Percentiles rank a stretch among this genome's conserved stretches.
These are phyloP conservation scores for Aspergillus phoenicis DNA, from an alignment of 2,329 filamentous ascomycete species.

Conservation along the genomic window DNA sequence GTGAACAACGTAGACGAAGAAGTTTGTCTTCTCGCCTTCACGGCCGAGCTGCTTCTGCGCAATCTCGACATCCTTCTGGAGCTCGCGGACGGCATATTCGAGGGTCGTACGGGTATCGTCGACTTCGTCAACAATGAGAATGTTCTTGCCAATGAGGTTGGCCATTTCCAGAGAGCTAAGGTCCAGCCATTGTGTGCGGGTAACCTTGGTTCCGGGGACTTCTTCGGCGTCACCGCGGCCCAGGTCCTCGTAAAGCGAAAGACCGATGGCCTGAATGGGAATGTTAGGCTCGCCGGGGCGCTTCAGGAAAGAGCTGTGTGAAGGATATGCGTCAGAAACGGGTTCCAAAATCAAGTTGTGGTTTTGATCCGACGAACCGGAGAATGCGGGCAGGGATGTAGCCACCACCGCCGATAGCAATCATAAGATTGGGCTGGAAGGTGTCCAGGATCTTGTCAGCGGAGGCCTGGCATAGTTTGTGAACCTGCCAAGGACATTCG, in stretches of 20 bases:
- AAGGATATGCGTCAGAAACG: slow-evolving; percentile 10
- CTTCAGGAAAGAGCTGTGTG: slow-evolving; percentile 81
- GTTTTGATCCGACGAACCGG: slow-evolving; percentile 53
- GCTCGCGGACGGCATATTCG: slow-evolving; percentile 88
- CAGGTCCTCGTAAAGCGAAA: slow-evolving; percentile 93
- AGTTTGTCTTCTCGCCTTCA: slow-evolving; percentile 74
- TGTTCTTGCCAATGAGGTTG: slow-evolving; percentile 86
- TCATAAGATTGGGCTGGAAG: slow-evolving; percentile 93
- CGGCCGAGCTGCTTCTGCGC: slow-evolving; percentile 74
- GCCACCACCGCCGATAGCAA: slow-evolving; percentile 95
- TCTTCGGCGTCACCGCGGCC: slow-evolving; percentile 67
- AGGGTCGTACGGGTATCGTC: slow-evolving; percentile 93
- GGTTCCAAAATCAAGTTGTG: background rate
- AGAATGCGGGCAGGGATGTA: slow-evolving; percentile 97
- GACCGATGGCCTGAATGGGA: slow-evolving; percentile 96
- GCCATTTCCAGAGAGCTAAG: slow-evolving; percentile 82
- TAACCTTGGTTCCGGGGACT: slow-evolving; percentile 86
- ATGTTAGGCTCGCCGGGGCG: slow-evolving; percentile 85
- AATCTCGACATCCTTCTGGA: slow-evolving; percentile 89
- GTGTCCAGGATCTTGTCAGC: slow-evolving; percentile 79
- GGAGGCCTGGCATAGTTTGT: slow-evolving; percentile 92
- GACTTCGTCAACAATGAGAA: slow-evolving; percentile 92
- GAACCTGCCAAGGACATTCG: slow-evolving; percentile 64
- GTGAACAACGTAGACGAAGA: slow-evolving; percentile 94
- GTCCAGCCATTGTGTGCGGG: slow-evolving; percentile 97